These are phyloP conservation scores for Candida coquimbonensis DNA, from an alignment of 805 yeast genomes.

Conservation along the genomic window DNA sequence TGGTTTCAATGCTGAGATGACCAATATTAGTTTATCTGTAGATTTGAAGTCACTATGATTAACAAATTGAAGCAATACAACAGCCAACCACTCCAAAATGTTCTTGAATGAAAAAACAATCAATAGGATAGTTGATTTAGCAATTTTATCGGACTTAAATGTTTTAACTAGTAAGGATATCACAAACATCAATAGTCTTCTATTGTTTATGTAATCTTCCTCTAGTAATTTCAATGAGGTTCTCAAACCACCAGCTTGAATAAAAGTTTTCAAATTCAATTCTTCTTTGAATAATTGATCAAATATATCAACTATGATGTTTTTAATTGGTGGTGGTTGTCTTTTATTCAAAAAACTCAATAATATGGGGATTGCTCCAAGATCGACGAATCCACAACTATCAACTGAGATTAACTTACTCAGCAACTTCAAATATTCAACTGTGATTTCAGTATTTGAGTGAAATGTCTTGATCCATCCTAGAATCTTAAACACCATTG, in stretches of 20 bases:
- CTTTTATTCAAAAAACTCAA: constrained; percentile 3
- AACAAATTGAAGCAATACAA: constrained; percentile 25
- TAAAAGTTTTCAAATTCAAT: constrained; percentile 32
- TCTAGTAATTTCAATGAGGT: constrained; percentile 35
- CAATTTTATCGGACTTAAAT: constrained; percentile 18
- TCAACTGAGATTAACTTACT: neutral
- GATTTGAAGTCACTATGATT: constrained; percentile 5
- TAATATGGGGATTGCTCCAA: constrained; percentile 15
- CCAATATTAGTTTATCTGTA: constrained; percentile 30
- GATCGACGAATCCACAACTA: constrained; percentile 8
- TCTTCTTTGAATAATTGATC: constrained; percentile 21
- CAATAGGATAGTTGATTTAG: constrained; percentile 28
- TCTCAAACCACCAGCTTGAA: constrained; percentile 39
- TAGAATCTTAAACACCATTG: neutral
- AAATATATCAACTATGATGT: constrained; percentile 5
- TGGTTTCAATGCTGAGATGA: constrained; percentile 24
- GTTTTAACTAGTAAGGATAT: constrained; percentile 31
- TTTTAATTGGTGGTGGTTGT: neutral
- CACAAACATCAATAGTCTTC: constrained; percentile 31
- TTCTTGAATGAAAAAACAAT: constrained; percentile 34
- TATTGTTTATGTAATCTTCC: constrained; percentile 35
- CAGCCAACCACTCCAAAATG: constrained; percentile 33
- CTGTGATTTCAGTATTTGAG: neutral
- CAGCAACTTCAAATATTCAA: constrained; percentile 1
- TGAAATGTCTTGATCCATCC: constrained; percentile 1